Percentiles rank a stretch among this genome's conserved stretches.
phyloP scores from a whole-genome alignment of 2,329 filamentous ascomycete genomes.

The Colletotrichum theobromicola region DNA sequence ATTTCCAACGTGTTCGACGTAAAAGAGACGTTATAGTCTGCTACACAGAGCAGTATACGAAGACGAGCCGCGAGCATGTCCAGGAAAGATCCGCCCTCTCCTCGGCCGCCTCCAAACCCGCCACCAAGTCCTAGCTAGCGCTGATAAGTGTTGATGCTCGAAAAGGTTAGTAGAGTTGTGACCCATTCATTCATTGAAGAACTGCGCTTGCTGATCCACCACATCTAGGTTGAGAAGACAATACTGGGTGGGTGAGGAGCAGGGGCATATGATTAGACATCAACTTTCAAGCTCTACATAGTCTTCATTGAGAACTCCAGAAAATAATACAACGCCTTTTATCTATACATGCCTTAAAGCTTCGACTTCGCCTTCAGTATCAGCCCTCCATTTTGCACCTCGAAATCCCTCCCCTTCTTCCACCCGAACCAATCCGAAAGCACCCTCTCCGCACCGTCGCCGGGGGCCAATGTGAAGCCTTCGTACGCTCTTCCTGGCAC shows the following conservation, averaged over 20 bases:
- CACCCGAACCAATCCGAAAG: conserved; percentile 79
- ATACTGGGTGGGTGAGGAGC: neutral
- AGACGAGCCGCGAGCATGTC: conserved; percentile 29
- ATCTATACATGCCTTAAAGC: conserved; percentile 28
- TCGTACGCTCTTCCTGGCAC: conserved; percentile 72
- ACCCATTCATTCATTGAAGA: neutral
- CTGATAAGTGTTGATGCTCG: neutral
- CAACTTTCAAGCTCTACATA: neutral
- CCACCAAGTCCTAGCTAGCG: conserved; percentile 38
- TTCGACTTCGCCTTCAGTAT: conserved; percentile 47
- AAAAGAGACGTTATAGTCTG: too few species aligned
- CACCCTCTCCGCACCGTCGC: conserved; percentile 74
- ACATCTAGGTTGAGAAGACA: neutral
- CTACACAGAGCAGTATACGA: neutral
- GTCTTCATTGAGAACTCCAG: neutral
- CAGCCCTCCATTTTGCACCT: conserved; percentile 67
- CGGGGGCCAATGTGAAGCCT: conserved; percentile 63
- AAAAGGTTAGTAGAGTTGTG: neutral
- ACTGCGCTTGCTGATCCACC: neutral
- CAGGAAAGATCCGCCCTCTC: conserved; percentile 41
- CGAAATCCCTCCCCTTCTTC: conserved; percentile 73
- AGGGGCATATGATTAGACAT: neutral
- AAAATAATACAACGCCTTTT: neutral
- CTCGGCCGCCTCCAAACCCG: conserved; percentile 38
- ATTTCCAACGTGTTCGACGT: neutral